Evolutionary conservation across 148 eudicot genomes (phyloP).

Genomic region (Spergularia bocconei): DNA sequence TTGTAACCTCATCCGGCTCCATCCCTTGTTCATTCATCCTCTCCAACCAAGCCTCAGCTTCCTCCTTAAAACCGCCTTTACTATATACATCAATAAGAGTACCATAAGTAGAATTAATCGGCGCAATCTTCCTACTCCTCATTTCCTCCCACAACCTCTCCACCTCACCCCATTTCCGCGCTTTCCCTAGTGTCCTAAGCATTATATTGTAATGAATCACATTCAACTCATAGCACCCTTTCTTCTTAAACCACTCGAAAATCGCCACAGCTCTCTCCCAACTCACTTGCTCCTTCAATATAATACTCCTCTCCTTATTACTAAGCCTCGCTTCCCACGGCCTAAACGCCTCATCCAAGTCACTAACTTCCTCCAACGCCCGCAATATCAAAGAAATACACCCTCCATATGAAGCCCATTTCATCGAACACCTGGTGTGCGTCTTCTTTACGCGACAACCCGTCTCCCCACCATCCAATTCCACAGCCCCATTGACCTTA

Average conservation of each 20-base stretch:
- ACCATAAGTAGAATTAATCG: slow-evolving; percentile 77
- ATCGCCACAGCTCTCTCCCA: slow-evolving; percentile 84
- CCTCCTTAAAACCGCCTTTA: slow-evolving; percentile 67
- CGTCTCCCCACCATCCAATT: neutral
- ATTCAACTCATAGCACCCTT: slow-evolving; percentile 85
- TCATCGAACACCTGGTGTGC: slow-evolving; percentile 73
- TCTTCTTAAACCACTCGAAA: slow-evolving; percentile 84
- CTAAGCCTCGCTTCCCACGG: slow-evolving; percentile 75
- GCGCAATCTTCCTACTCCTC: slow-evolving; percentile 49
- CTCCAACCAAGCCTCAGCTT: slow-evolving; percentile 66
- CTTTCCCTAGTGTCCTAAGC: slow-evolving; percentile 72
- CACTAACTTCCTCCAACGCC: slow-evolving; percentile 51
- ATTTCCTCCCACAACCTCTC: slow-evolving; percentile 75
- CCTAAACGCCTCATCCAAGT: slow-evolving; percentile 73
- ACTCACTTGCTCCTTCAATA: slow-evolving; percentile 78
- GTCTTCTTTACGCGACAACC: slow-evolving; percentile 24
- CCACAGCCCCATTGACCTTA: slow-evolving; percentile 12
- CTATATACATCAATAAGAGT: slow-evolving; percentile 90
- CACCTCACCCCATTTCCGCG: slow-evolving; percentile 56
- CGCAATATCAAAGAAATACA: slow-evolving; percentile 56
- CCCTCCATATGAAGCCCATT: slow-evolving; percentile 71
- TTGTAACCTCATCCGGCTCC: slow-evolving; percentile 90
- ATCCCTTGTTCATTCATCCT: slow-evolving; percentile 68
- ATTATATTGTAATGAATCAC: slow-evolving; percentile 91
- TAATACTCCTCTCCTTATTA: slow-evolving; percentile 83